phyloP scores from a whole-genome alignment of 345 rosid species.

The Isatis tinctoria region DNA sequence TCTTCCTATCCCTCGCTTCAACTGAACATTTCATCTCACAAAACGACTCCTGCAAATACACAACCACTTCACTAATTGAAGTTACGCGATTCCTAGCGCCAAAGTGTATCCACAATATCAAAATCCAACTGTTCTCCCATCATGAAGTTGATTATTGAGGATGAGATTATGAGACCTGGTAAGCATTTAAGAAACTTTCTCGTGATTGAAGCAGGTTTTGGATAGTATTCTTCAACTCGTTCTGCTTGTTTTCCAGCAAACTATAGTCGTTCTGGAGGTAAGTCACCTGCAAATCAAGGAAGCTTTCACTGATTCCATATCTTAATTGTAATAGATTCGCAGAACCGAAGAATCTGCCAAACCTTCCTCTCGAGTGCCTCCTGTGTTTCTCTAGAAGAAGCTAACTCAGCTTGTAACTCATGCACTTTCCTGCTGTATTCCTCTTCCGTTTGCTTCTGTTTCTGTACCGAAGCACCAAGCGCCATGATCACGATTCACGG shows the following conservation, averaged over 20 bases:
- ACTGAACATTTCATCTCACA: constrained; percentile 61
- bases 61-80: not conserved
- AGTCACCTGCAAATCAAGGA: constrained; percentile 39
- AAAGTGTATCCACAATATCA: not conserved
- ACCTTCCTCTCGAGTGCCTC: constrained; percentile 68
- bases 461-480: constrained; percentile 41
- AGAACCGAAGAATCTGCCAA: not conserved
- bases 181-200: constrained; percentile 56
- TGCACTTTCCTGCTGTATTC: constrained; percentile 49
- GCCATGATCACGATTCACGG: not conserved
- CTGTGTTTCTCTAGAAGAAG: constrained; percentile 44
- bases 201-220: constrained; percentile 59
- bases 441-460: constrained; percentile 70
- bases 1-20: constrained; percentile 55
- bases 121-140: not conserved
- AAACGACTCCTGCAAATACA: constrained; percentile 59
- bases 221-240: constrained; percentile 53
- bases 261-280: constrained; percentile 64
- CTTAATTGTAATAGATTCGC: constrained; percentile 28
- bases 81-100: not conserved
- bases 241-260: constrained; percentile 62
- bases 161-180: constrained; percentile 37
- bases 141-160: not conserved
- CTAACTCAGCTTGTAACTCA: constrained; percentile 59
- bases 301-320: constrained; percentile 3